Evolutionary conservation across 1,284 basidiomycete species (phyloP).

Genomic region (Mycocalia duriaeana): DNA sequence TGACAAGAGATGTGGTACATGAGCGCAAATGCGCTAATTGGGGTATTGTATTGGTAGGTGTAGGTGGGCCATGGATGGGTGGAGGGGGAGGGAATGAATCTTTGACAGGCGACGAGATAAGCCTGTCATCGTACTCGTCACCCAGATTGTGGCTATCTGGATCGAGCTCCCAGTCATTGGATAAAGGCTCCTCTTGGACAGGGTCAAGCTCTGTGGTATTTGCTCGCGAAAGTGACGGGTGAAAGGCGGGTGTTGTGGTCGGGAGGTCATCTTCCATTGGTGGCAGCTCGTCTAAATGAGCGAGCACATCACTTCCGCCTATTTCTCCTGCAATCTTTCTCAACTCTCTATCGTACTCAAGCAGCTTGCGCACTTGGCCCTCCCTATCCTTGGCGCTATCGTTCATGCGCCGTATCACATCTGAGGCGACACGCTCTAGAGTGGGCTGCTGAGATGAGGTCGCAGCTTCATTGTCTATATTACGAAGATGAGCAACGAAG

Average conservation of each 20-base stretch:
- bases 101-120: conserved; percentile 42
- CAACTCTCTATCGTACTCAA: conserved; percentile 75
- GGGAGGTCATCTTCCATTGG: conserved; percentile 41
- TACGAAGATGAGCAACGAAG: conserved; percentile 66
- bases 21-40: conserved; percentile 67
- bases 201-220: conserved; percentile 26
- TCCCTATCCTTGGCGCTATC: conserved; percentile 72
- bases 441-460: conserved; percentile 42
- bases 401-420: conserved; percentile 71
- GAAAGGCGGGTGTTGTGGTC: not conserved
- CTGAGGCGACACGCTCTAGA: conserved; percentile 68
- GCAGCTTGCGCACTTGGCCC: conserved; percentile 67
- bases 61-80: conserved; percentile 40
- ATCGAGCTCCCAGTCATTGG: conserved; percentile 59
- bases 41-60: conserved; percentile 51
- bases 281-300: conserved; percentile 60
- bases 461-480: conserved; percentile 53
- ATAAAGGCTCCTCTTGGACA: conserved; percentile 41
- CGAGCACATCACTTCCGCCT: conserved; percentile 69
- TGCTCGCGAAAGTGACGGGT: not conserved
- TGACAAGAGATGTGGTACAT: conserved; percentile 64
- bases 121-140: conserved; percentile 47
- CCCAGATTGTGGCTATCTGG: conserved; percentile 43
- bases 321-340: conserved; percentile 70
- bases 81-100: conserved; percentile 46